Evolutionary conservation across 108 stramenopile species (phyloP), one percentile per base, ranked within the genome.

Genomic region (Skeletonema marinoi): DNA sequence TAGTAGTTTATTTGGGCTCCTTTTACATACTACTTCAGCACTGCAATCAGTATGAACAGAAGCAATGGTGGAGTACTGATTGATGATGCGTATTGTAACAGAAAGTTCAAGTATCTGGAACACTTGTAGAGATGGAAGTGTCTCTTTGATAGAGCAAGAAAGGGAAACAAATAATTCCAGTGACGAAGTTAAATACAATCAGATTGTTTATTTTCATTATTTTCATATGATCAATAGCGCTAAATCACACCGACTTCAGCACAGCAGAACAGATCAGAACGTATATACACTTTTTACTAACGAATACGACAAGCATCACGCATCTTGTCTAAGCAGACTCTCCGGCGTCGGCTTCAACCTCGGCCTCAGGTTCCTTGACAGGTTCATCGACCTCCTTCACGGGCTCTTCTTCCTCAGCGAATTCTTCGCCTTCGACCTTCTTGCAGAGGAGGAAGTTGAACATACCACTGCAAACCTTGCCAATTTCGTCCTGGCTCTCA

Each of bases 401-500:
- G 42, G 62, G 39, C 68, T n/a, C n/a, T 48, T 66, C 73, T 36
- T 78, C 78, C 44, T 81, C 59, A 2, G 79, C 74, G 36, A 73
- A 44, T 2, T 50, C 70, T 3, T 31, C 74, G 13, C 44, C 80
- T 68, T 74, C 67, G 11, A 58, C 77, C 65, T 14, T 46, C 54
- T 56, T 56, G 54, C 54, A 56, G 25, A 56, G 25, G 46, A 58
- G 44, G 61, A 68, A 71, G 51, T 80, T 77, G 32, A 64, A 68
- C 19, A 91, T 79, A 39, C 92, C 92, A 58, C 69, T 77, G 41
- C 87, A 58, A 13, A 87, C 88, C 44, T 38, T 64, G 46, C 72
- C 73, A 71, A 96, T 92, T 16, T 91, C 92, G 32, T 73, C 88
- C 42, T 78, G 60, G 70, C 85, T 85, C 82, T 97, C 97, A 36